Evolutionary conservation across 2,329 filamentous ascomycete species (phyloP).

Genomic region (Fusarium sp.): DNA sequence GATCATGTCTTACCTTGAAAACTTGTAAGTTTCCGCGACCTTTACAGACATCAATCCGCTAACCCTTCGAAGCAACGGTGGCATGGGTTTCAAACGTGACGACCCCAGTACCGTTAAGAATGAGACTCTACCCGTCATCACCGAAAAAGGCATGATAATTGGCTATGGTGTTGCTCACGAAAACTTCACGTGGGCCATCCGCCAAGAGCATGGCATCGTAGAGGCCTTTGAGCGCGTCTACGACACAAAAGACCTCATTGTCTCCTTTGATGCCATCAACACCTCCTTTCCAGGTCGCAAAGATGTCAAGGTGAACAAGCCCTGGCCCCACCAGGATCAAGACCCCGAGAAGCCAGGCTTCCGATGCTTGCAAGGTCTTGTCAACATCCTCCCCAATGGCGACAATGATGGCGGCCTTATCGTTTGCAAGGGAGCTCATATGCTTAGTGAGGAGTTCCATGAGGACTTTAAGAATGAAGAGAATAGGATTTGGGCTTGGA

Average conservation of each 20-base stretch:
- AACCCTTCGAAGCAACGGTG: neutral
- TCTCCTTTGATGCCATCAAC: slow-evolving; percentile 18
- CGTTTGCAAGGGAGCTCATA: slow-evolving; percentile 10
- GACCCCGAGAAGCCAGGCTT: slow-evolving; percentile 14
- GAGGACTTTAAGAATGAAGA: slow-evolving; percentile 8
- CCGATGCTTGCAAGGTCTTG: slow-evolving; percentile 8
- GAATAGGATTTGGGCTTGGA: slow-evolving; percentile 21
- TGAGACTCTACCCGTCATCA: neutral
- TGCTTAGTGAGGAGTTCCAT: neutral
- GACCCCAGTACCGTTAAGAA: slow-evolving; percentile 8
- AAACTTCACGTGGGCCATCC: slow-evolving; percentile 14
- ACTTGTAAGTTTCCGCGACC: neutral
- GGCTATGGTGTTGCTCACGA: slow-evolving; percentile 21
- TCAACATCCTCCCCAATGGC: slow-evolving; percentile 16
- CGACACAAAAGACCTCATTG: slow-evolving; percentile 13
- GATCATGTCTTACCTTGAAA: slow-evolving; percentile 13
- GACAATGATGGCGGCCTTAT: slow-evolving; percentile 9
- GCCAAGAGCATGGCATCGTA: slow-evolving; percentile 7
- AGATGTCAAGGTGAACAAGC: slow-evolving; percentile 16
- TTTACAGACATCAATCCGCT: fast-evolving
- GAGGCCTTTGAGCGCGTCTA: slow-evolving; percentile 20
- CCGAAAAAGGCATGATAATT: slow-evolving; percentile 20
- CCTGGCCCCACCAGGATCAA: slow-evolving; percentile 18
- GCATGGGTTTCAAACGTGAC: slow-evolving; percentile 15
- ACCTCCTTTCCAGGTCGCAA: slow-evolving; percentile 13